Evolutionary conservation across 495 filamentous ascomycete species (phyloP).

Genomic region (Neurospora sp.): DNA sequence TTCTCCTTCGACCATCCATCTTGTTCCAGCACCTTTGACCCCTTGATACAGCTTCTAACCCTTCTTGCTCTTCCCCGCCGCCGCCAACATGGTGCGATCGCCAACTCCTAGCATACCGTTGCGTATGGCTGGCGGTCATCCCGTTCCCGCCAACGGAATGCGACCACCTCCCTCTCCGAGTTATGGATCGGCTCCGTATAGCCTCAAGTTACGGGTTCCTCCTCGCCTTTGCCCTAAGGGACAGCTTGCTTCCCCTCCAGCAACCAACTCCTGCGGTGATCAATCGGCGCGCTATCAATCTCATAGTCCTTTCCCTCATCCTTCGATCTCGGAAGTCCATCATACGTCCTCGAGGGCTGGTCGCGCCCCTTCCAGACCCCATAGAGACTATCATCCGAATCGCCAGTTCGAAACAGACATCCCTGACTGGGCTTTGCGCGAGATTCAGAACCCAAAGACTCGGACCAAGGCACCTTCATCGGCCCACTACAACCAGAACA

Average conservation of each 20-base stretch:
- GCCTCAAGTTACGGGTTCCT: background rate
- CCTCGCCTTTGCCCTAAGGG: background rate
- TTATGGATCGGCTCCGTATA: background rate
- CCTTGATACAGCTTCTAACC: background rate
- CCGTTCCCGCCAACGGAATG: background rate
- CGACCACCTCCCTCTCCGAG: background rate
- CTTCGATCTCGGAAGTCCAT: background rate
- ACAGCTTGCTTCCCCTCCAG: background rate
- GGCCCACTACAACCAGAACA: background rate
- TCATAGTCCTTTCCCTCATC: background rate
- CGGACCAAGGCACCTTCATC: background rate
- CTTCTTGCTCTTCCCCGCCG: background rate
- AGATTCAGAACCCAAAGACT: background rate
- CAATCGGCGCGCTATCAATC: background rate
- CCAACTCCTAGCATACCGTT: background rate
- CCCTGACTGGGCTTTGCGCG: background rate
- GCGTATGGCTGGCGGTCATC: background rate
- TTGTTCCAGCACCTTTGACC: background rate
- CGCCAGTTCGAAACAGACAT: background rate
- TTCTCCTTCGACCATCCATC: background rate
- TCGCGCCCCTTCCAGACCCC: background rate
- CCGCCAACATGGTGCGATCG: background rate
- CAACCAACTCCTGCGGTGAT: background rate
- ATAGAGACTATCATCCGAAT: background rate
- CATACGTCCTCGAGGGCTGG: background rate